These are phyloP conservation scores for Picocystis salinarum DNA, from an alignment of 139 green algal genomes.

Conservation along the genomic window DNA sequence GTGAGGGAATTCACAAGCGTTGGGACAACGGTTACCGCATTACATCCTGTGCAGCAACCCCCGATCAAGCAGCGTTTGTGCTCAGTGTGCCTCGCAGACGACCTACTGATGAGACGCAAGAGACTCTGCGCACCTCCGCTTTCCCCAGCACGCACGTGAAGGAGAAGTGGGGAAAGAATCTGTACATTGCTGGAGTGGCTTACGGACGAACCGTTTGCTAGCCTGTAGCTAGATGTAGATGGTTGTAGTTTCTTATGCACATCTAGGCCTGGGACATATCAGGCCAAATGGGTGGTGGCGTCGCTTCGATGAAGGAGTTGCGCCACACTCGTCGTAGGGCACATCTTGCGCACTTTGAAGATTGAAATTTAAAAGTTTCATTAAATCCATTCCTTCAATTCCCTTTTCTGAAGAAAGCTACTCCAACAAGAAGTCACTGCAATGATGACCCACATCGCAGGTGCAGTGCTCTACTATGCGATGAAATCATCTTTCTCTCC, in stretches of 20 bases:
- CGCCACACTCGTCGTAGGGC: too few species aligned
- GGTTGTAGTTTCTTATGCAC: slow-evolving; percentile 1
- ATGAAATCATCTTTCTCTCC: too few species aligned
- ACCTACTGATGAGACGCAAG: slow-evolving; percentile 89
- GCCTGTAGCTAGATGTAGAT: not conserved
- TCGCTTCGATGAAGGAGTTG: too few species aligned
- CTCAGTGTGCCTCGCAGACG: slow-evolving; percentile 56
- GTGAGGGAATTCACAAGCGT: slow-evolving; percentile 85
- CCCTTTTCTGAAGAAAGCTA: too few species aligned
- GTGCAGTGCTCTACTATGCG: too few species aligned
- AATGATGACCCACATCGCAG: too few species aligned
- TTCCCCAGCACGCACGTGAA: slow-evolving; percentile 94
- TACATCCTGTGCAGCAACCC: slow-evolving; percentile 82
- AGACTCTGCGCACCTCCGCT: slow-evolving; percentile 83
- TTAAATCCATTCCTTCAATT: too few species aligned
- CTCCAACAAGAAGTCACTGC: too few species aligned
- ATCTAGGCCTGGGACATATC: too few species aligned
- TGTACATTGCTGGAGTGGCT: slow-evolving; percentile 87
- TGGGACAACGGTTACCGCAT: slow-evolving; percentile 95
- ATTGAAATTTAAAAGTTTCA: too few species aligned
- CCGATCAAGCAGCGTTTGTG: slow-evolving; percentile 72
- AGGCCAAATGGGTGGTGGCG: too few species aligned
- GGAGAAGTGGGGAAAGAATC: slow-evolving; percentile 96
- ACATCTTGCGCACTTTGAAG: too few species aligned
- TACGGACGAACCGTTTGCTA: slow-evolving; percentile 81